Evolutionary conservation across 805 yeast species (phyloP).

Genomic region (Yarrowia yakushimensis): DNA sequence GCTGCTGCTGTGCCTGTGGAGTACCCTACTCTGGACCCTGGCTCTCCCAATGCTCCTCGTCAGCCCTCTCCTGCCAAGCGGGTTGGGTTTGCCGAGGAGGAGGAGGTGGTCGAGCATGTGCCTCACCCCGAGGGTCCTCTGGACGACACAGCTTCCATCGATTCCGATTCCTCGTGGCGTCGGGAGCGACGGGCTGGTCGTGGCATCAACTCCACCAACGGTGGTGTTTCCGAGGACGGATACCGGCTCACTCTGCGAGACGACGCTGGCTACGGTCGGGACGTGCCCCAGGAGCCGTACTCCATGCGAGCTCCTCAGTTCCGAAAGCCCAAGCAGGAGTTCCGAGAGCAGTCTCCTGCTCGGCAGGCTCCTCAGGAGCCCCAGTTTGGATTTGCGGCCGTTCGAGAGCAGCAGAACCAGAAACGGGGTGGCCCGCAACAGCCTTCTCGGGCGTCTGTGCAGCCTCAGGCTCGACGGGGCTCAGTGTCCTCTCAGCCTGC

Average conservation of each 20-base stretch:
- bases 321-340: constrained; percentile 5
- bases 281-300: constrained; percentile 18
- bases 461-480: constrained; percentile 17
- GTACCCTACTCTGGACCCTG: constrained; percentile 15
- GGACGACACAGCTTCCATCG: constrained; percentile 29
- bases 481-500: not conserved
- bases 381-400: constrained; percentile 9
- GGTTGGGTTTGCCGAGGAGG: constrained; percentile 21
- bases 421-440: not conserved
- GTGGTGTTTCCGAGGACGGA: constrained; percentile 10
- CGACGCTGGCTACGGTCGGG: constrained; percentile 22
- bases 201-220: constrained; percentile 13
- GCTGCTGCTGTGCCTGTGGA: not conserved
- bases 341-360: not conserved
- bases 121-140: constrained; percentile 18
- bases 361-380: not conserved
- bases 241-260: constrained; percentile 21
- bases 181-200: constrained; percentile 27
- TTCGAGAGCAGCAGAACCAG: constrained; percentile 10
- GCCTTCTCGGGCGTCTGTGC: not conserved
- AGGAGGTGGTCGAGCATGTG: constrained; percentile 19
- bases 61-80: constrained; percentile 17
- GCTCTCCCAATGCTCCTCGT: constrained; percentile 12
- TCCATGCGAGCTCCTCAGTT: constrained; percentile 22
- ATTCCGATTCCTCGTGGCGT: constrained; percentile 32